phyloP scores from a whole-genome alignment of 106 monocot species.

The Posidonia australis region DNA sequence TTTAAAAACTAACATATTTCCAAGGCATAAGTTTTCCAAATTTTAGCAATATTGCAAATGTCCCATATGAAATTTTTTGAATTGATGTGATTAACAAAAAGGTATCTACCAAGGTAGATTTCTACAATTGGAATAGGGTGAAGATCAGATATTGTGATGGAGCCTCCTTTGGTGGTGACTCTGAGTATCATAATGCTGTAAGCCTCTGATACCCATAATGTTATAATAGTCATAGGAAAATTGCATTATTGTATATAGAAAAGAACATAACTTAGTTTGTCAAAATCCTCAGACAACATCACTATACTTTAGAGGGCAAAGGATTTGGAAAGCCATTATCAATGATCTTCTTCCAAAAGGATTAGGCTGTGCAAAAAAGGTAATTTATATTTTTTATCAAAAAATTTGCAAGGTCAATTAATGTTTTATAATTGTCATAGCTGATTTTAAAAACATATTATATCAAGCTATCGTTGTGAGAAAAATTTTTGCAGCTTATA shows the following conservation, averaged over 20 bases:
- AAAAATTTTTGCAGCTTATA: no score
- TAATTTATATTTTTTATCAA: no score
- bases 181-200: slow-evolving; percentile 48
- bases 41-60: no score
- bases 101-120: slow-evolving; percentile 35
- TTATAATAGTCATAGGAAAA: not conserved
- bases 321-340: slow-evolving; percentile 72
- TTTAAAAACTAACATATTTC: no score
- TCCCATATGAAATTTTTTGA: not conserved
- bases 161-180: slow-evolving; percentile 76
- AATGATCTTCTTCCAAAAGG: slow-evolving; percentile 62
- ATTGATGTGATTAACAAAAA: not conserved
- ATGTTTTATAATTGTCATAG: no score
- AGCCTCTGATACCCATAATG: not conserved
- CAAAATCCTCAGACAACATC: slow-evolving; percentile 23
- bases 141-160: slow-evolving; percentile 92
- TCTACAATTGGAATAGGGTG: slow-evolving; percentile 86
- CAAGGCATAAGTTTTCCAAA: no score
- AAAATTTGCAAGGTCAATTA: no score
- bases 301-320: slow-evolving; percentile 76
- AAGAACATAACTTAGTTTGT: no score
- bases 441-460: no score
- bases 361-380: slow-evolving; percentile 49
- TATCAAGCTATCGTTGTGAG: no score
- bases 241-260: no score